A percentile compares a stretch with the other conserved stretches of the same genome.
Conservation (phyloP, 2,329 filamentous ascomycete species). For the Ramularia collo-cygni region DNA sequence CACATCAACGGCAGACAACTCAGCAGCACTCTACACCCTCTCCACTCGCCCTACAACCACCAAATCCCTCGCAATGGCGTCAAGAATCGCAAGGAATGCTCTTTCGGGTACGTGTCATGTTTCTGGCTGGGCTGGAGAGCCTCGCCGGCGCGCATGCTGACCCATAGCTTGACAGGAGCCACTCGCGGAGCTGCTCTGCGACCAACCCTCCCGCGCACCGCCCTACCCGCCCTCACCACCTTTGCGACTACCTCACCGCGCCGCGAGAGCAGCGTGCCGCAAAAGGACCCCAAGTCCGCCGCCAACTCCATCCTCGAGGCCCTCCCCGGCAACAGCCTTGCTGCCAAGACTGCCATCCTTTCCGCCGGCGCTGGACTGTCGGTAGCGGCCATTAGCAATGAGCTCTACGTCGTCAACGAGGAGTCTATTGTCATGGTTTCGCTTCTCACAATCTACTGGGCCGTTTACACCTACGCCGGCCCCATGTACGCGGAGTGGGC, state of each 20-base stretch:
- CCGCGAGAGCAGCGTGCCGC: conserved; percentile 58
- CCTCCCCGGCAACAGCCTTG: conserved; percentile 81
- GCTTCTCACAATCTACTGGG: conserved; percentile 86
- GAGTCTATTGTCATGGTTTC: conserved; percentile 92
- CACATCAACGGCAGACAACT: conserved; percentile 25
- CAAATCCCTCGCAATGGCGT: conserved; percentile 70
- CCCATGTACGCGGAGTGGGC: conserved; percentile 92
- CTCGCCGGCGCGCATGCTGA: conserved; percentile 6
- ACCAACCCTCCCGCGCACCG: conserved; percentile 63
- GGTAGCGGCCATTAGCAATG: conserved; percentile 95
- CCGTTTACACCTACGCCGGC: conserved; percentile 86
- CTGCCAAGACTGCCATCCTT: conserved; percentile 95
- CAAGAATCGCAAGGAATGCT: conserved; percentile 89
- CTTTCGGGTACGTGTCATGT: conserved; percentile 62
- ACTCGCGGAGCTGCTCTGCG: conserved; percentile 52
- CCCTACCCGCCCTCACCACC: conserved; percentile 65
- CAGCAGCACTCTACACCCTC: conserved; percentile 21
- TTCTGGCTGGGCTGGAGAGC: not conserved
- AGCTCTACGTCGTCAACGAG: conserved; percentile 99
- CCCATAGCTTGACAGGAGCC: conserved; percentile 56
- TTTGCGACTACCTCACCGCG: conserved; percentile 58
- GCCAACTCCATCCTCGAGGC: conserved; percentile 91
- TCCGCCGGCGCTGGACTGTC: conserved; percentile 86
- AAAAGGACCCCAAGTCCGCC: conserved; percentile 91
- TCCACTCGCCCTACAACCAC: conserved; percentile 44